Evolutionary conservation across 768 basidiomycete genomes (phyloP), one percentile per base, ranked within the genome.

Genomic region (Kwoniella shandongensis): DNA sequence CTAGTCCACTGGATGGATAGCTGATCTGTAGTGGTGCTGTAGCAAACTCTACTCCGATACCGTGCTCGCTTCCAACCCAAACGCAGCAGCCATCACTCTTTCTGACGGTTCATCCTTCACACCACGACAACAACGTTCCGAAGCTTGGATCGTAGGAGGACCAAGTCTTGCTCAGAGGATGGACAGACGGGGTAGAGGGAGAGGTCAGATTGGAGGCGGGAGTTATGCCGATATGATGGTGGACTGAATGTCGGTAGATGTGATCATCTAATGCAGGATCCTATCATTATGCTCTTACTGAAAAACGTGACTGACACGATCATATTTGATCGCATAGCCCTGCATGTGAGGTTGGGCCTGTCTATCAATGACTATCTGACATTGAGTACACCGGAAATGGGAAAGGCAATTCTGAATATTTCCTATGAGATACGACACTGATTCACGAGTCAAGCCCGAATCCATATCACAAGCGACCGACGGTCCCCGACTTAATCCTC

Each of bases 21-120:
- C 7, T 6, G 27, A 23, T 26, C 15, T 13, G 39, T 3, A 4
- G 38, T 22, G 26, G 4, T 5, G 18, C 10, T 22, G 48, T 65
- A 91, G 89, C 59, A 91, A 90, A 83, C 81, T 92, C 81, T 87
- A 89, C 51, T 91, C 89, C 2, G 89, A 92, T 71, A 83, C 83
- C 1, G 81, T 91, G 46, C 74, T 89, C 18, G 57, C 65, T 13
- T 41, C 63, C 1, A 59, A 68, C 49, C 66, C 73, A 3, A 25
- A 36, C 10, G 58, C 70, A 5, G 40, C 51, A 11, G 65, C 70
- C 22, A 67, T 67, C 41, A 76, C 71, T 4, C 56, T 74, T n/a
- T 48, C 53, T 18, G 51, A 61, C 26, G 51, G 40, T 29, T 42
- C 35, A 4, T 18, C 49, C 3, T 35, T 42, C 20, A 39, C 41